A percentile compares a stretch with the other conserved stretches of the same genome.
These are phyloP conservation scores for Ottelia alismoides DNA, from an alignment of 106 monocot genomes.

Conservation along the genomic window DNA sequence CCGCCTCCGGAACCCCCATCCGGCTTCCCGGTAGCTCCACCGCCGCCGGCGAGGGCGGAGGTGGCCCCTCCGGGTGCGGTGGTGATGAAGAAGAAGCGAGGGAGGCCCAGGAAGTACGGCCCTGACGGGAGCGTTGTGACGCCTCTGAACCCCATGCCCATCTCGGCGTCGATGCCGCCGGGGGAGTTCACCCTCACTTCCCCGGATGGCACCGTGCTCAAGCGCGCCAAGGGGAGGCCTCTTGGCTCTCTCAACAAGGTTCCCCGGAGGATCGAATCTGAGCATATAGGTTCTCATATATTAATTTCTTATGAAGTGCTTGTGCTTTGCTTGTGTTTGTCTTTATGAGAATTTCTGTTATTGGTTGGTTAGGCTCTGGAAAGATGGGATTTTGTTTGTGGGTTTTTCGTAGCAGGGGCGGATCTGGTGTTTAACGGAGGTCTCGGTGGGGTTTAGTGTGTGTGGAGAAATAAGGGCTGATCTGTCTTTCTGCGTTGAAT, in stretches of 20 bases:
- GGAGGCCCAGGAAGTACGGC: constrained; percentile 71
- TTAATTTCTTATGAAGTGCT: too few relatives aligned
- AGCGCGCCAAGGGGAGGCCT: constrained; percentile 73
- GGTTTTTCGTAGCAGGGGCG: too few relatives aligned
- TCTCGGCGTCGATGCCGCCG: constrained; percentile 48
- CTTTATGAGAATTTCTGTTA: too few relatives aligned
- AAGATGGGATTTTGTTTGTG: too few relatives aligned
- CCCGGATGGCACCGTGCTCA: constrained; percentile 21
- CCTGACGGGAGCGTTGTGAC: constrained; percentile 51
- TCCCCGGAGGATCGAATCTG: constrained; percentile 28
- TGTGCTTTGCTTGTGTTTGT: too few relatives aligned
- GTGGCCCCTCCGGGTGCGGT: constrained; percentile 1
- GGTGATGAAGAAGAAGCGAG: constrained; percentile 48
- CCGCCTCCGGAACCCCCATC: neutral
- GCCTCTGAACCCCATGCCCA: constrained; percentile 59
- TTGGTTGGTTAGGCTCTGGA: too few relatives aligned
- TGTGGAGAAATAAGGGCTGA: too few relatives aligned
- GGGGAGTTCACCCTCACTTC: constrained; percentile 30
- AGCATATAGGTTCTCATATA: too few relatives aligned
- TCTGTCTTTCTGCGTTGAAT: too few relatives aligned
- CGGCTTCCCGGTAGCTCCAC: constrained; percentile 9
- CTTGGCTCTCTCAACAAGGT: constrained; percentile 39
- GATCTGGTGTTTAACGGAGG: too few relatives aligned
- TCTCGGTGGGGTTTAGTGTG: too few relatives aligned
- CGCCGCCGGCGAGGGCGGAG: neutral